Evolutionary conservation across 2,329 filamentous ascomycete species (phyloP), one percentile per base, ranked within the genome.

Genomic region (Neospermospora avenae): DNA sequence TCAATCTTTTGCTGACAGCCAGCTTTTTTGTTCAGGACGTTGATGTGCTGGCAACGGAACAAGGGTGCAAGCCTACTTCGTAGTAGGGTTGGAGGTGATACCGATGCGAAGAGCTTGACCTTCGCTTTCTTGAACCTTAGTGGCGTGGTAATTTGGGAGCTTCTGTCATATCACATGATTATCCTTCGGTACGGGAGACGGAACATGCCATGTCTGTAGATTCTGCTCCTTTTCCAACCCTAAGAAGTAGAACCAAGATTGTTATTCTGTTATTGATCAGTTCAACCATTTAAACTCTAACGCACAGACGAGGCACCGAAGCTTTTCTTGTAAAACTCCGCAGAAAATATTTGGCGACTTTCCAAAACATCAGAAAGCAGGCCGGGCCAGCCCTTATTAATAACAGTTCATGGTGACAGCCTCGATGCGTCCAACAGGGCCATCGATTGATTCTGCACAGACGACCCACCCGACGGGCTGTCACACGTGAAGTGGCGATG

Each of bases 21-120:
- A 25, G n/a, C 46, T 18, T 8, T 10, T 4, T 49, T 49, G 28
- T 22, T 49, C 49, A 41, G 35, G 20, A 39, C 20, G 3, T 41
- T 53, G 34, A 41, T 41, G 49, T 53, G 49, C 14, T 53, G 49
- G 49, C 49, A 41, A 20, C 49, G 20, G 20, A n/a, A 34, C 45
- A 8, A 37, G 6, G 34, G 48, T 52, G 25, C 22, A 10, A n/a
- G 22, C 22, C 28, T 5, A 4, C n/a, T n/a, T 46, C 28, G 44
- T 2, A 18, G 18, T 45, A 28, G 11, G 22, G 28, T 24, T 8
- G 22, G 10, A n/a, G 44, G 22, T 28, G 44, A 46, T 46, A 14
- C 11, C 14, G 44, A 46, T 46, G n/a, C 13, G 45, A 3, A 31
- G 45, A 48, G 14, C 24, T 28, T 48, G 13, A 18, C 5, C 42